Conservation (phyloP, 139 green algal genomes). For the Coccomyxa sp. region DNA sequence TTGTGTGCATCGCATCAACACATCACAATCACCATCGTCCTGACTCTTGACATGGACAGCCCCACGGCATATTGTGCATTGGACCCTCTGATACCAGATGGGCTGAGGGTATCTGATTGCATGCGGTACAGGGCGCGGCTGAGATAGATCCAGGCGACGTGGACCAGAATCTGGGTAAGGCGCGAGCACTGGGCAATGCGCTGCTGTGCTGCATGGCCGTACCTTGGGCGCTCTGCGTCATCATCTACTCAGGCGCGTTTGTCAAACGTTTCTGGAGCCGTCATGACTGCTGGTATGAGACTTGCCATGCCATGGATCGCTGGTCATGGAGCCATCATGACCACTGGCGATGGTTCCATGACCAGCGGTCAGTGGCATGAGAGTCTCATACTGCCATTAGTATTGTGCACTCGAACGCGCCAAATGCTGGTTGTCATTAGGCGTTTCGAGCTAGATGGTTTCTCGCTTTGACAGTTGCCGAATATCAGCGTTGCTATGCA, state of each 20-base stretch:
- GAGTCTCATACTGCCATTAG: not conserved
- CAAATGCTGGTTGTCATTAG: not conserved
- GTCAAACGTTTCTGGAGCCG: not conserved
- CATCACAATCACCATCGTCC: not conserved
- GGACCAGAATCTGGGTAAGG: slow-evolving; percentile 22
- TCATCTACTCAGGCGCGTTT: slow-evolving; percentile 6
- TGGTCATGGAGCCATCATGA: no score
- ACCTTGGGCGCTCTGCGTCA: slow-evolving; percentile 39
- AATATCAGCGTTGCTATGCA: no score
- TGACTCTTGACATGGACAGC: not conserved
- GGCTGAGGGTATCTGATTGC: not conserved
- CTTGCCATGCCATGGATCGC: not conserved
- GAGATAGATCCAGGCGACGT: not conserved
- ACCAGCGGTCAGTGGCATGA: not conserved
- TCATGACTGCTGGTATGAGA: not conserved
- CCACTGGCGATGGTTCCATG: no score
- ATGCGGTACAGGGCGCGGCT: not conserved
- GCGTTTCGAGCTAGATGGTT: no score
- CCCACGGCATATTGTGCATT: not conserved
- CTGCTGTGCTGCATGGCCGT: slow-evolving; percentile 28
- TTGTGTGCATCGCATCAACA: not conserved
- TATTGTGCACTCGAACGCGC: not conserved
- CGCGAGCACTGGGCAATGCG: slow-evolving; percentile 30
- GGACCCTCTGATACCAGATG: not conserved
- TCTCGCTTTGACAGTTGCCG: no score